phyloP scores from a whole-genome alignment of 306 rosid species.

The Ceratonia siliqua region DNA sequence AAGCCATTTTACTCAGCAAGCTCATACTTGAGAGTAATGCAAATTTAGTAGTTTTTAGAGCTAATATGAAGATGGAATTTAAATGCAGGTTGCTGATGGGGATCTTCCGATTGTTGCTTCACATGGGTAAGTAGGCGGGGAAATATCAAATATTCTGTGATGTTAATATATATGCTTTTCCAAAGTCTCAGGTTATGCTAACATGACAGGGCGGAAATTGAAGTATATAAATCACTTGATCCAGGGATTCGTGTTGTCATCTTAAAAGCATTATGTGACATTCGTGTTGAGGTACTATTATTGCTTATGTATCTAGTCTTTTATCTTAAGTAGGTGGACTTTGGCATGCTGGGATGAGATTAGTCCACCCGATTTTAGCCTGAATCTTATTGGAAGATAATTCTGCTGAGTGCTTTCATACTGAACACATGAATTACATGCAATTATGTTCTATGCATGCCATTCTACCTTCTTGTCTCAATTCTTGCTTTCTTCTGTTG shows the following conservation, averaged over 20 bases:
- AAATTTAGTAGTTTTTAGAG: slow-evolving; percentile 25
- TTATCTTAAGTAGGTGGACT: slow-evolving; percentile 1
- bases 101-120: slow-evolving; percentile 91
- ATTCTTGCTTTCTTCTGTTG: not conserved
- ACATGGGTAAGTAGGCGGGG: slow-evolving; percentile 72
- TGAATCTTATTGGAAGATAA: slow-evolving; percentile 22
- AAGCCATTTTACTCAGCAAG: slow-evolving; percentile 25
- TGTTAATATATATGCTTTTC: slow-evolving; percentile 26
- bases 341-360: slow-evolving; percentile 3
- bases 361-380: slow-evolving; percentile 14
- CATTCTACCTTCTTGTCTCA: not conserved
- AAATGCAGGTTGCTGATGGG: slow-evolving; percentile 84
- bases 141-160: slow-evolving; percentile 26
- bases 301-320: not conserved
- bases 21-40: slow-evolving; percentile 33
- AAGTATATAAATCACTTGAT: slow-evolving; percentile 77
- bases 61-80: slow-evolving; percentile 38
- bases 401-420: slow-evolving; percentile 21
- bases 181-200: slow-evolving; percentile 35
- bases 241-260: slow-evolving; percentile 84
- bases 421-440: slow-evolving; percentile 12
- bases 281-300: slow-evolving; percentile 84
- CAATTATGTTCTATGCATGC: slow-evolving; percentile 8
- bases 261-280: slow-evolving; percentile 93
- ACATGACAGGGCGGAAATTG: slow-evolving; percentile 70